Base-by-base conservation (phyloP, 345 rosid species). In the Pistacia integerrima region DNA sequence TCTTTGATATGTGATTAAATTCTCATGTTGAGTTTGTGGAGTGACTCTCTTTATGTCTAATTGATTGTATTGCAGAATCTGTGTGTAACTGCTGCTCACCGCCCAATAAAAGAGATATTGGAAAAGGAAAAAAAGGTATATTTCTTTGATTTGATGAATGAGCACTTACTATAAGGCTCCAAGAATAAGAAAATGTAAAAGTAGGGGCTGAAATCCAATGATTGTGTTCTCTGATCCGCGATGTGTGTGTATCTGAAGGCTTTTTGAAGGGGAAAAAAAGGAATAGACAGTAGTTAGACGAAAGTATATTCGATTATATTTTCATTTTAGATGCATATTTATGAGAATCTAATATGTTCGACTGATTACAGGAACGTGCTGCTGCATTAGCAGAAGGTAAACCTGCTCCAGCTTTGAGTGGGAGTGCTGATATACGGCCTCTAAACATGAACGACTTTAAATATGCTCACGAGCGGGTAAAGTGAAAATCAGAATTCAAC, bases 21-120 rank as follows among this genome's bases (percentile, higher is more conserved):
- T 46, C 11, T 36, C 28, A 11, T 38, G 6, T 66, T 57, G 55
- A 66, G 33, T 66, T 65, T 67, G 46, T 44, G 56, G 56, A 28
- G 46, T 74, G 65, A 72, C 65, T 69, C 44, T 22, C 78, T 79
- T 70, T 25, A 18, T 70, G 8, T 36, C 13, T 69, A 18, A 54
- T 56, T 59, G 59, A 11, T 68, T 79, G 30, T 65, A 30, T 63
- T 77, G 82, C 89, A 92, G 97, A 92, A 92, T 82, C 85, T 92
- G 3, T 93, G 99, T 75, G 92, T 93, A 46, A 75, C 97, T 74
- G 99, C 99, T 66, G 98, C 99, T 5, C 91, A 90, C 76, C 82
- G 90, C 78, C 99, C 98, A 67, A 92, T 95, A 70, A 90, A 88
- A 82, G 96, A 95, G 81, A 90, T 95, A 63, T 69, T 92, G 77